phyloP scores from a whole-genome alignment of 257 asterid genomes.

The Fraxinus quadrangulata region DNA sequence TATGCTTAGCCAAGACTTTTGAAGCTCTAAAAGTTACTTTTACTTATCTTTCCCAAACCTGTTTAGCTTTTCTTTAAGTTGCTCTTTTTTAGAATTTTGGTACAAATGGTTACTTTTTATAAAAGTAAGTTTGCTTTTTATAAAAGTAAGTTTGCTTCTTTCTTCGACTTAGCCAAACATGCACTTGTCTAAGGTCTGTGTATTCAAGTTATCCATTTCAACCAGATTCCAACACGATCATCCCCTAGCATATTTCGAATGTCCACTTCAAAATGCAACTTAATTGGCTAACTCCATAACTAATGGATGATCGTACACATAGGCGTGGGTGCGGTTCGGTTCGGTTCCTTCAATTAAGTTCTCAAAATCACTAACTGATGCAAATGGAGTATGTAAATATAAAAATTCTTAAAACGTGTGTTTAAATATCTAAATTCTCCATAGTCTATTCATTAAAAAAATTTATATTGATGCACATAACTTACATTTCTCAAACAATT shows the following conservation, averaged over 20 bases:
- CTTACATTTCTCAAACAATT: no score
- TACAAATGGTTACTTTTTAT: neutral
- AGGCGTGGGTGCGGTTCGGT: no score
- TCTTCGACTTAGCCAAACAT: neutral
- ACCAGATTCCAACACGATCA: neutral
- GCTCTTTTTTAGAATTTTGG: neutral
- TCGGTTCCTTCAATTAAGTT: no score
- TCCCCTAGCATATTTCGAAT: neutral
- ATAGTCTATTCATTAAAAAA: no score
- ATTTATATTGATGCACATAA: no score
- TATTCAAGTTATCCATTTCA: neutral
- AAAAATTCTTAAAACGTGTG: no score
- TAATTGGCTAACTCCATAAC: neutral
- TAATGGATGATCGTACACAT: neutral
- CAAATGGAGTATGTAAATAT: no score
- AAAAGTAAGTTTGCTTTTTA: neutral
- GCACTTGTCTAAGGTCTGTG: neutral
- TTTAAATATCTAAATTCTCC: no score
- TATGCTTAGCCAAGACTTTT: neutral
- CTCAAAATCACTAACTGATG: no score
- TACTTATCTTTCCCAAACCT: neutral
- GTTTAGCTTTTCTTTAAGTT: neutral
- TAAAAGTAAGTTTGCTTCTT: neutral
- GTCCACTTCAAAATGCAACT: neutral
- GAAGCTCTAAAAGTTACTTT: neutral